Evolutionary conservation across 148 eudicot genomes (phyloP), one percentile per base, ranked within the genome.

Genomic region (Spergularia bocconei): DNA sequence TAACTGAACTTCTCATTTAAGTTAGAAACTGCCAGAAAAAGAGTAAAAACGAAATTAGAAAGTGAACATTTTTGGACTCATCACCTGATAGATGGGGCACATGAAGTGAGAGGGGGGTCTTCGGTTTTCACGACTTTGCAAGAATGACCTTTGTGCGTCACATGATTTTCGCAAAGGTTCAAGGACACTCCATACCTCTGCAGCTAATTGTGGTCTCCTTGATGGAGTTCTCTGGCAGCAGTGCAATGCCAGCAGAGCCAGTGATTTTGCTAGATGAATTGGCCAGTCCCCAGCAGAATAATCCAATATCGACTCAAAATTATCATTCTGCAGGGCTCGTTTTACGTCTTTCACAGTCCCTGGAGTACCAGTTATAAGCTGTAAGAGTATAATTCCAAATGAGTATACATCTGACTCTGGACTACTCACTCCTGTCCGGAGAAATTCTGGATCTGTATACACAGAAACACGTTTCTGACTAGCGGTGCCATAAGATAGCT

Each of bases 11-110:
- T 29, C 1, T 29, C 36, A 29, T 29, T 1, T 1, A 29, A 29
- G 36, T 29, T 29, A 1, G 36, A 29, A 29, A 29, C 36, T 29
- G 36, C 36, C 36, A 29, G 36, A 2, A 1, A 29, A 29, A 29
- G 2, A 44, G 48, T 44, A 9, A 6, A 44, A 44, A 44, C 7
- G 48, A 44, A 44, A 5, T 44, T 9, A 4, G 7, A 41, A 41
- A 6, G 48, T 44, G 48, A 6, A 44, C 0, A 9, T 4, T 0
- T 44, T 44, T 44, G 8, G 7, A 44, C 48, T 17, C 10, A 75
- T 20, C 82, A 93, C 98, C 97, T 93, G 87, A 57, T 74, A 88
- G 76, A 93, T 93, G 57, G 98, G 98, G 72, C 98, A 93, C 55
- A 91, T 72, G 73, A 91, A 93, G 82, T 93, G 87, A 74, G 94